Evolutionary conservation across 2,329 filamentous ascomycete genomes (phyloP).

Genomic region (Calonectria pseudoturangicola): DNA sequence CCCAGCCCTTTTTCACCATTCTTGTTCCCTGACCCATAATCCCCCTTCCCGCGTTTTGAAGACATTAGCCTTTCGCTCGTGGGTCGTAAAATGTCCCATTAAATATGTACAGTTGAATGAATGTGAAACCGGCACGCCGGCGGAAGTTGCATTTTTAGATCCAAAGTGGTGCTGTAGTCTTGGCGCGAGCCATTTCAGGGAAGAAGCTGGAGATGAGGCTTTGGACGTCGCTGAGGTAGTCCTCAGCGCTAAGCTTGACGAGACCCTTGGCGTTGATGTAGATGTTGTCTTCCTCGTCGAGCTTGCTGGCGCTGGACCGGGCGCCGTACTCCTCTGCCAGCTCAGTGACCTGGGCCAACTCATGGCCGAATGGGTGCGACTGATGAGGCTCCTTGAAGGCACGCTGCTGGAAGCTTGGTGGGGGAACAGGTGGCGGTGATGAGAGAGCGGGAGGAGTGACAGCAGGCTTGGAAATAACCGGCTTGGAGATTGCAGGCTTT

Average conservation of each 20-base stretch:
- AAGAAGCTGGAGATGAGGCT: constrained; percentile 79
- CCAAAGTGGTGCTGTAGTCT: constrained; percentile 66
- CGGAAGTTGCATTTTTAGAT: constrained; percentile 61
- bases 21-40: constrained; percentile 40
- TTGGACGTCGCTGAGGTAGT: constrained; percentile 89
- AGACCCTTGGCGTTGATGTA: constrained; percentile 82
- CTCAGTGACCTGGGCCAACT: constrained; percentile 94
- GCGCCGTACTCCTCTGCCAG: constrained; percentile 91
- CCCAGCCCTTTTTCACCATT: constrained; percentile 42
- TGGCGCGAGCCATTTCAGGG: constrained; percentile 59
- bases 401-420: constrained; percentile 61
- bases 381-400: constrained; percentile 72
- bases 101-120: constrained; percentile 60
- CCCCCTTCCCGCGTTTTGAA: constrained; percentile 43
- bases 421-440: constrained; percentile 55
- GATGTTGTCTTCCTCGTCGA: constrained; percentile 79
- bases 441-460: constrained; percentile 56
- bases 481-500: constrained; percentile 48
- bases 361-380: constrained; percentile 87
- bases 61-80: constrained; percentile 44
- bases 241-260: constrained; percentile 83
- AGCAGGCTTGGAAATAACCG: constrained; percentile 52
- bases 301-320: constrained; percentile 71
- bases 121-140: constrained; percentile 44
- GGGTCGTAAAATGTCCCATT: constrained; percentile 53